Evolutionary conservation across 805 yeast species (phyloP), one percentile per base, ranked within the genome.

Genomic region (Jamesozyma lodderae): DNA sequence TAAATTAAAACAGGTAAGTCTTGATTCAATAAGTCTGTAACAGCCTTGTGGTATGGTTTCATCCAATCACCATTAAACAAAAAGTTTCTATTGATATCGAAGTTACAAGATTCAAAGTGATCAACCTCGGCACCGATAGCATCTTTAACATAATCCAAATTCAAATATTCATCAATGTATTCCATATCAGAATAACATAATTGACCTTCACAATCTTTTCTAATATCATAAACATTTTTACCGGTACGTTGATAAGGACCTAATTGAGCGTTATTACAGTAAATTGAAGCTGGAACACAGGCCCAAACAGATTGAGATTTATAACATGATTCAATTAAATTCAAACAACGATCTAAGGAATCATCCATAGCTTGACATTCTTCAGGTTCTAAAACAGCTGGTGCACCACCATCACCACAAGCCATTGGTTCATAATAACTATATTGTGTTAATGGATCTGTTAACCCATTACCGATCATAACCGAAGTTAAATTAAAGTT

Each of bases 71-170:
- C 96, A 16, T 84, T 77, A 49, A 85, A 74, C 47, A 81, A 54
- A 63, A 90, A 90, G 69, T 83, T 79, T 58, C 79, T 72, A 69
- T 78, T 79, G 43, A 90, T 78, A 42, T 77, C 81, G 53, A 74
- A 74, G 65, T 81, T 84, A 67, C 96, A 87, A 13, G 82, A 73
- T 51, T 74, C 73, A 62, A 75, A 90, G 14, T 64, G 59, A 36
- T 80, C 85, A 43, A 87, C 94, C 64, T 90, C 95, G 17, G 90
- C 94, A 39, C 98, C 98, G 35, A 90, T 67, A 11, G 88, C 87
- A 33, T 71, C 69, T 69, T 77, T 79, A 40, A 90, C 96, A 41
- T 71, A 75, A 13, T 77, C 81, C 55, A 64, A 62, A 65, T 90
- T 90, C 68, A 90, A 71, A 66, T 79, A 90, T 43, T 76, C 65